Base-by-base conservation (phyloP, 1,284 basidiomycete genomes). In the Rhodotorula sp. region DNA sequence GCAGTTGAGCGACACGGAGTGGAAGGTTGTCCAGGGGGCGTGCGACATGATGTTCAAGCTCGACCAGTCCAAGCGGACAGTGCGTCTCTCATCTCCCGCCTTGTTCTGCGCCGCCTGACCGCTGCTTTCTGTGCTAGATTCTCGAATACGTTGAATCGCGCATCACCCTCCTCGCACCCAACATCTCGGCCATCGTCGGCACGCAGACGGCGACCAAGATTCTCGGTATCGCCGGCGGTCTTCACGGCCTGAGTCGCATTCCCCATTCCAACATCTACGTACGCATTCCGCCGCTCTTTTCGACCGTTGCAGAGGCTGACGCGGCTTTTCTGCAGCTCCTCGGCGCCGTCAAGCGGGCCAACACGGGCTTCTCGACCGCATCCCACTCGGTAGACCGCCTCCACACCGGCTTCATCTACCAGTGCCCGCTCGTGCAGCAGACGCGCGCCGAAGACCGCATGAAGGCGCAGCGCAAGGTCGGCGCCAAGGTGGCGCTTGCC, bases 81-180 rank as follows among this genome's bases (percentile, higher is more conserved):
- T 90, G 65, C 61, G 82, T 66, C n/a, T 14, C 42, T 14, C 3
- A 34, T 21, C 14, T 21, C 3, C 21, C 21, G 16, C 50, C 27
- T 13, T 14, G 46, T 56, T 1, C 5, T 9, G 41, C 19, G 1
- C 27, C 10, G 4, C 7, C 64, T 45, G 0, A 16, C 34, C 10
- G 34, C 16, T 13, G 8, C 16, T 13, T 44, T 0, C 49, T 10
- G 19, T 4, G 12, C n/a, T 79, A 93, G 88, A 99, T 99, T 78
- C 94, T 99, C 83, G 89, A 91, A 84, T 99, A 98, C 85, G 97
- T 99, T 81, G 96, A 97, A 85, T 97, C 93, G 79, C 88, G 97
- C 82, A 99, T 99, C 92, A 92, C 92, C 83, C 88, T 95, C 65
- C 90, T 99, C 78, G 95, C 96, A 72, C 97, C 97, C 76, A 99